These are phyloP conservation scores for Cladosporium sp. DNA, from an alignment of 2,329 filamentous ascomycete genomes.

Conservation along the genomic window DNA sequence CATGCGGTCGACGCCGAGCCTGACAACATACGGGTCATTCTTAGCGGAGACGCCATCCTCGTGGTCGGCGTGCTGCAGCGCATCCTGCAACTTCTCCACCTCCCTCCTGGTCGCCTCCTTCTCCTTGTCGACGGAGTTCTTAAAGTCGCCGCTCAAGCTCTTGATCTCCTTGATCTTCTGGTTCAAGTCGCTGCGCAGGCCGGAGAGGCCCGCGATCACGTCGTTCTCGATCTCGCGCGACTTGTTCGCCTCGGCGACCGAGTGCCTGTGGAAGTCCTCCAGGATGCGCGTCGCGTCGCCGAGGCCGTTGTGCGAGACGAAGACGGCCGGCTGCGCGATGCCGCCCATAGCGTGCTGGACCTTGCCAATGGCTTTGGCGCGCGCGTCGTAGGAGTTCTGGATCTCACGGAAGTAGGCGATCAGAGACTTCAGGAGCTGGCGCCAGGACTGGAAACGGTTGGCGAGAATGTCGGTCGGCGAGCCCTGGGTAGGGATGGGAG, in stretches of 20 bases:
- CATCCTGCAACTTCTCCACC: slow-evolving; percentile 74
- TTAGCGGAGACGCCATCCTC: slow-evolving; percentile 68
- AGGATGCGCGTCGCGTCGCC: slow-evolving; percentile 79
- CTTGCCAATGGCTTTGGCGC: slow-evolving; percentile 74
- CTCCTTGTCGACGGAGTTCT: slow-evolving; percentile 92
- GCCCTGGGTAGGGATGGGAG: slow-evolving; percentile 79
- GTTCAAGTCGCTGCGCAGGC: slow-evolving; percentile 77
- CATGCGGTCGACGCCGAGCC: slow-evolving; percentile 79
- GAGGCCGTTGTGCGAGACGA: slow-evolving; percentile 75
- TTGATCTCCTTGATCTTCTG: slow-evolving; percentile 99
- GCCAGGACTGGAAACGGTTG: slow-evolving; percentile 89
- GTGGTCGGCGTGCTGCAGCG: slow-evolving; percentile 69
- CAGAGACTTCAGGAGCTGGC: slow-evolving; percentile 88
- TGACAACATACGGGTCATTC: slow-evolving; percentile 84
- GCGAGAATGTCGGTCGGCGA: slow-evolving; percentile 84
- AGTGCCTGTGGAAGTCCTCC: slow-evolving; percentile 73
- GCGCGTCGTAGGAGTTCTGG: slow-evolving; percentile 79
- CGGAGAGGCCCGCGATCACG: slow-evolving; percentile 79
- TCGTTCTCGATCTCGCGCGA: slow-evolving; percentile 86
- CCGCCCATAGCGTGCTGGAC: slow-evolving; percentile 81
- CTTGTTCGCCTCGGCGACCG: slow-evolving; percentile 76
- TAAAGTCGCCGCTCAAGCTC: slow-evolving; percentile 86
- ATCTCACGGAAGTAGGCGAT: slow-evolving; percentile 92
- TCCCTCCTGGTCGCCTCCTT: slow-evolving; percentile 77
- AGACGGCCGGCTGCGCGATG: slow-evolving; percentile 64